Conservation (phyloP, 2,329 filamentous ascomycete genomes). For the Curvularia lunata region DNA sequence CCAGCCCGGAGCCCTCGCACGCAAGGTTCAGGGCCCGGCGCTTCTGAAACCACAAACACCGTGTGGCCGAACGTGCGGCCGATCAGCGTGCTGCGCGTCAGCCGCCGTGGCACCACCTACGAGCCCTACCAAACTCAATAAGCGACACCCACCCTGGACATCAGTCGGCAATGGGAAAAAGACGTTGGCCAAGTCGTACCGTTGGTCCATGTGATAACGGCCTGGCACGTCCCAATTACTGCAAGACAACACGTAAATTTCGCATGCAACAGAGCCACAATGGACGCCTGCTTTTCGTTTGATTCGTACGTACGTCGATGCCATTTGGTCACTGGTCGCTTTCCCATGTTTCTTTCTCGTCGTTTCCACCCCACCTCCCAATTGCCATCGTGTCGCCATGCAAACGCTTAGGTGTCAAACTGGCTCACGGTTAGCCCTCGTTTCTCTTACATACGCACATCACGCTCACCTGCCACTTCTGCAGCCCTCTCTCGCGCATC, state of each 20-base stretch:
- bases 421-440: constrained; percentile 1
- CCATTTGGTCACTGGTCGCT: neutral
- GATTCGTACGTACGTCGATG: neutral
- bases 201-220: neutral
- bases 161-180: neutral
- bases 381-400: neutral
- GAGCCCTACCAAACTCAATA: constrained; percentile 1
- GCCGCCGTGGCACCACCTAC: constrained; percentile 3
- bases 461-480: constrained; percentile 49
- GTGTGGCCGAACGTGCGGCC: constrained; percentile 4
- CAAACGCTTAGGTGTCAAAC: constrained; percentile 13
- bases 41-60: constrained; percentile 3
- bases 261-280: neutral
- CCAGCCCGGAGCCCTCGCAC: no score
- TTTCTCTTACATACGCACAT: neutral
- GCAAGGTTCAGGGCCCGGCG: neutral
- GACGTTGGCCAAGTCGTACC: constrained; percentile 1
- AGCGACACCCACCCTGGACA: constrained; percentile 1
- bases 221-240: neutral
- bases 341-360: neutral
- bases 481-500: constrained; percentile 43
- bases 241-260: neutral
- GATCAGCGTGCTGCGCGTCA: constrained; percentile 6
- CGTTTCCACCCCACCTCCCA: neutral
- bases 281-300: neutral